Evolutionary conservation across 2,329 filamentous ascomycete species (phyloP).

Genomic region (Apiospora saccharicola): DNA sequence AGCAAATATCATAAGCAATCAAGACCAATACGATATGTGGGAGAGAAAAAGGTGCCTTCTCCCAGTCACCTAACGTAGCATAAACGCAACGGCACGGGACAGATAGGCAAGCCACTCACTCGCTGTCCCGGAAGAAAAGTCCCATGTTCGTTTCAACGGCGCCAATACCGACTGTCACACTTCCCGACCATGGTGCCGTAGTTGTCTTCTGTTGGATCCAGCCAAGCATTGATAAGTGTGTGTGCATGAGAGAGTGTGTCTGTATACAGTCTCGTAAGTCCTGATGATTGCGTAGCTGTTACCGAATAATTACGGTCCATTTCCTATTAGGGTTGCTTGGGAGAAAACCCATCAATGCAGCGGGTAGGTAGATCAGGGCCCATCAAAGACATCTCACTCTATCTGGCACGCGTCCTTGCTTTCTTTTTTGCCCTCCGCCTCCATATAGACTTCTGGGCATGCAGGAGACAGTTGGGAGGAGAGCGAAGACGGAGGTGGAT

Average conservation of each 20-base stretch:
- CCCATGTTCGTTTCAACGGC: constrained; percentile 7
- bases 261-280: background rate
- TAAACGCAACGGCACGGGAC: background rate
- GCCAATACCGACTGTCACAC: background rate
- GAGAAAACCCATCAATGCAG: background rate
- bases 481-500: constrained; percentile 1
- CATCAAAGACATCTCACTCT: background rate
- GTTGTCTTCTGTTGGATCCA: too few relatives aligned
- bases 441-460: background rate
- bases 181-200: background rate
- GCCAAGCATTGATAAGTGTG: background rate
- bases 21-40: background rate
- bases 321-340: background rate
- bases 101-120: background rate
- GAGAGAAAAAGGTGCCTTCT: background rate
- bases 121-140: background rate
- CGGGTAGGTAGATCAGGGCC: background rate
- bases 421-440: background rate
- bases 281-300: background rate
- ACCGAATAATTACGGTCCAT: constrained; percentile 1
- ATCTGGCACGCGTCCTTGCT: constrained; percentile 2
- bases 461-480: background rate
- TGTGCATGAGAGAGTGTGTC: background rate
- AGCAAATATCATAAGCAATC: background rate
- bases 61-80: background rate